phyloP scores from a whole-genome alignment of 805 yeast species.

The Pichia occidentalis region DNA sequence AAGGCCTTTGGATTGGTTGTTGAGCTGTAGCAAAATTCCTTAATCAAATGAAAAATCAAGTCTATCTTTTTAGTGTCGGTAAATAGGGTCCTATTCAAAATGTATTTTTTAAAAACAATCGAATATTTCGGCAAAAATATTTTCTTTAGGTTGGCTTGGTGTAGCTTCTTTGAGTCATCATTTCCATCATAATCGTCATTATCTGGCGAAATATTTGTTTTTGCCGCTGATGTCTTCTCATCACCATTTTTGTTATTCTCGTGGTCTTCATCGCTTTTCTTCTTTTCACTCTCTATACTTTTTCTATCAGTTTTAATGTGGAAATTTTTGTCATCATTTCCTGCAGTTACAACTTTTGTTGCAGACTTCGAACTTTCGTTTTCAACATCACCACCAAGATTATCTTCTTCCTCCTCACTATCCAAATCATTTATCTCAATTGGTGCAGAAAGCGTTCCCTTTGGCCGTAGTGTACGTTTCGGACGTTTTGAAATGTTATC shows the following conservation, averaged over 20 bases:
- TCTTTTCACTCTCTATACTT: too few species aligned
- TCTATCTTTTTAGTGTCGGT: constrained; percentile 24
- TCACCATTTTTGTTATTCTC: neutral
- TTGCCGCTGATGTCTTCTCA: neutral
- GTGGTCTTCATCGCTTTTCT: neutral
- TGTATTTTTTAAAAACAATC: constrained; percentile 9
- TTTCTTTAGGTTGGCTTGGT: neutral
- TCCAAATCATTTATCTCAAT: constrained; percentile 15
- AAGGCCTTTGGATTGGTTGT: constrained; percentile 13
- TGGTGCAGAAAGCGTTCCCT: constrained; percentile 6
- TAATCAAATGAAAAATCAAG: constrained; percentile 27
- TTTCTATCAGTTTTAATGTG: too few species aligned
- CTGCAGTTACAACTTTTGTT: too few species aligned
- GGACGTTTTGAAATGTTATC: neutral
- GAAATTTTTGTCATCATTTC: too few species aligned
- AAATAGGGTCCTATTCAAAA: constrained; percentile 16
- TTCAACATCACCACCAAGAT: neutral
- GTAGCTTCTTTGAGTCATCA: neutral
- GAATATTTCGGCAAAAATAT: constrained; percentile 11
- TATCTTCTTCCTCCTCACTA: constrained; percentile 2
- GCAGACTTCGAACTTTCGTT: neutral
- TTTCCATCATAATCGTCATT: constrained; percentile 1
- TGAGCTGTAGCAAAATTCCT: constrained; percentile 21
- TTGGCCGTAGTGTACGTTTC: constrained; percentile 5
- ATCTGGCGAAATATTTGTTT: too few species aligned